Base-by-base conservation (phyloP, 768 basidiomycete species). In the Suillus cothurnatus region DNA sequence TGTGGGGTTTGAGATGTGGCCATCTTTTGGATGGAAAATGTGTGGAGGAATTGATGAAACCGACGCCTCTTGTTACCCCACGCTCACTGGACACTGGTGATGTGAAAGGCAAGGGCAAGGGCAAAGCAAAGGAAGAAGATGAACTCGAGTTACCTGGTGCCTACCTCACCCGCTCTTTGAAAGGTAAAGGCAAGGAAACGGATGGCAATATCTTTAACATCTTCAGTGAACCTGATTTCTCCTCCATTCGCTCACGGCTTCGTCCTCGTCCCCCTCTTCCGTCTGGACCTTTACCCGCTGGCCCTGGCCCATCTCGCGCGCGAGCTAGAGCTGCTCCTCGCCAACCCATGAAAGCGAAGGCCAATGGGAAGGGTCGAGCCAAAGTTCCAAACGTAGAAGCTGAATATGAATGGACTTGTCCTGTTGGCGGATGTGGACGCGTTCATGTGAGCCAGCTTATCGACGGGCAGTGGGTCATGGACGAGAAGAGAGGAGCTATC, bases 21-120 rank as follows among this genome's bases (percentile, higher is more conserved):
- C 92, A 94, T 71, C 74, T 94, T 69, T 81, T 93, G 0, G 92
- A 93, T 68, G 92, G 90, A 58, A 91, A 89, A 73, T 94, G 92
- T 68, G 75, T 89, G 2, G 82, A 82, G 66, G 79, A 82, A 67
- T 68, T 93, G 58, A 86, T 88, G 72, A 75, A 78, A 41, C 89
- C 86, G 2, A 58, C 45, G 43, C 70, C 67, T 50, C 34, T 6
- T 7, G 26, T 59, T 28, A 7, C 12, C 19, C 53, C 65, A 12
- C 60, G 49, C 63, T 31, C 65, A 47, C 56, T 36, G 21, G 39
- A 47, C 64, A 65, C 12, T 23, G 58, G 52, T 32, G 70, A 70
- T 31, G 76, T 73, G n/a, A 86, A 86, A 61, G 74, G 66, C 28
- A 74, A 69, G 61, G 74, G 66, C 28, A 74, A 69, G 61, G 68